phyloP scores from a whole-genome alignment of 139 green algal genomes.

The Parachlorella kessleri region DNA sequence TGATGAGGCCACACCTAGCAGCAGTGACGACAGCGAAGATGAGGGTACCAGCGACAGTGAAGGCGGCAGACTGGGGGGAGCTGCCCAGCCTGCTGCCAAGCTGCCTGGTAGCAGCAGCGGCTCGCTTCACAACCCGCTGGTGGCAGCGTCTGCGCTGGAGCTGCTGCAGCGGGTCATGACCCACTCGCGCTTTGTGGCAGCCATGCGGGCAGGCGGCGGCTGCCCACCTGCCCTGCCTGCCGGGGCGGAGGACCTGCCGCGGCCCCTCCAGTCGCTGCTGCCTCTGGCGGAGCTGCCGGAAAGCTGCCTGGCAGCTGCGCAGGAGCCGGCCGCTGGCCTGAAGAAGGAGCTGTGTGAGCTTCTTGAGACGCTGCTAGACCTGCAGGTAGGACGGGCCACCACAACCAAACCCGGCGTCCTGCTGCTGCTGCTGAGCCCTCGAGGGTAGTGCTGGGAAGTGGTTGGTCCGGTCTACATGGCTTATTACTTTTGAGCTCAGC shows the following conservation, averaged over 20 bases:
- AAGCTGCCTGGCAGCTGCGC: neutral
- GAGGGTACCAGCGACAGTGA: constrained; percentile 1
- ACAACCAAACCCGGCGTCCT: no score
- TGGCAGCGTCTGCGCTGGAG: constrained; percentile 8
- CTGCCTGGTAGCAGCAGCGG: neutral
- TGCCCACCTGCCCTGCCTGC: constrained; percentile 34
- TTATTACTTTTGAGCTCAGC: no score
- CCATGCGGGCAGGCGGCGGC: constrained; percentile 33
- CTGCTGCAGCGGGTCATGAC: constrained; percentile 45
- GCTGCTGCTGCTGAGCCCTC: no score
- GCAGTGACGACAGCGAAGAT: neutral
- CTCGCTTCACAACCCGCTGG: neutral
- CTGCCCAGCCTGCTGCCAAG: neutral
- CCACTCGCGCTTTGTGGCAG: constrained; percentile 39
- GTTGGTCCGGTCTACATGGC: no score
- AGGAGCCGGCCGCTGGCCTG: neutral
- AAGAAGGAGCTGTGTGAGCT: constrained; percentile 53
- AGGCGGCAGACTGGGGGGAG: neutral
- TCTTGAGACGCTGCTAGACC: constrained; percentile 59
- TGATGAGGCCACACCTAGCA: constrained; percentile 1
- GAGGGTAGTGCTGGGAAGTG: no score
- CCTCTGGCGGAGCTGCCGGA: constrained; percentile 26
- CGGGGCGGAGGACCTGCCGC: constrained; percentile 16
- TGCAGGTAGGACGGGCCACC: constrained; percentile 19
- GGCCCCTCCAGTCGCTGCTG: constrained; percentile 47